Base-by-base conservation (phyloP, 2,329 filamentous ascomycete species). In the Elsinoe batatas region DNA sequence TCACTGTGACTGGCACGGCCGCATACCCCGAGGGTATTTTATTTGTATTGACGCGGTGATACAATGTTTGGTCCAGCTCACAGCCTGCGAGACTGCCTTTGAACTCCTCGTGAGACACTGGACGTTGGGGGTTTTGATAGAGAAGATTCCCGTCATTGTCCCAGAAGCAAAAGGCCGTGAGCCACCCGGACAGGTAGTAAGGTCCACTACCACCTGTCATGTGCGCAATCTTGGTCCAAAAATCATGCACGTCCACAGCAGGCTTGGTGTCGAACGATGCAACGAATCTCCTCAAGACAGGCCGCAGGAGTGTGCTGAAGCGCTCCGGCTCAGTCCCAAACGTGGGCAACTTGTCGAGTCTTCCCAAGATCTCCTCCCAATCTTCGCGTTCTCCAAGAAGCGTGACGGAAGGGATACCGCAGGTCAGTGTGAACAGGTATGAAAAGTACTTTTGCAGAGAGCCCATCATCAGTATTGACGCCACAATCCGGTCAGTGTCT, bases 371-470 rank as follows among this genome's bases (percentile, higher is more conserved):
- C 20, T 61, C 61, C 18, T 66, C 61, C 71, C 75, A 81, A 63
- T 82, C 78, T 1, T 58, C 56, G 11, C 67, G 61, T 37, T 75
- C 69, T 1, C 79, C 78, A 0, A 76, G 68, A 1, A 81, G 64
- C 0, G 77, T 80, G 0, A 80, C 75, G 0, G 71, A 72, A 0
- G 79, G 79, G 1, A 81, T 67, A 0, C 78, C 78, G 58, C 77
- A 81, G 0, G 17, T 12, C 0, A 68, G 56, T 0, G 12, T 43
- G 10, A 61, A 60, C 1, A 3, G 56, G 59, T 72, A 76, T 0
- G 46, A 54, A 57, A 79, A 80, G 59, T 78, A 80, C 17, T 72
- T 68, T 60, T 78, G 72, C 20, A 44, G 15, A 12, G 40, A 44
- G 20, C 40, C 40, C 40, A 81, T 79, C 67, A 81, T 74, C 1